These are phyloP conservation scores for Naganishia friedmannii DNA, from an alignment of 768 basidiomycete species.

Conservation along the genomic window DNA sequence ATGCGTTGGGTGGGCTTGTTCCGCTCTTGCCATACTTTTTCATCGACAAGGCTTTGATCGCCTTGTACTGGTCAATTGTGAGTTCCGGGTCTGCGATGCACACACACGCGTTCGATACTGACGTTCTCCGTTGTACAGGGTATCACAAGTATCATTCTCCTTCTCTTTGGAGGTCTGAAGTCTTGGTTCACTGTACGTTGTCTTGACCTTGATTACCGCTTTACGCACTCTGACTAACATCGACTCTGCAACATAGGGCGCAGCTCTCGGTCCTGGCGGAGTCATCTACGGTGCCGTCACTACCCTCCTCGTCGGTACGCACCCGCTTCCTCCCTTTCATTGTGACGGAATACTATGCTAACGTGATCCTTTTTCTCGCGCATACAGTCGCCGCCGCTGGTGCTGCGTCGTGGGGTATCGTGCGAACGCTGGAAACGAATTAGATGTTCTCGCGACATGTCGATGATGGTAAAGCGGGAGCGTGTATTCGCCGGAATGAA, in stretches of 20 bases:
- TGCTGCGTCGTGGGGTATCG: constrained; percentile 25
- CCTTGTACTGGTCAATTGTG: constrained; percentile 58
- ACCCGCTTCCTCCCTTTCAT: background rate
- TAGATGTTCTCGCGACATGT: background rate
- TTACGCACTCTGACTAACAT: background rate
- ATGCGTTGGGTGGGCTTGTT: constrained; percentile 87
- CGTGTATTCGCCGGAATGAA: background rate
- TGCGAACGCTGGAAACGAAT: constrained; percentile 20
- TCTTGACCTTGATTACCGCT: too few relatives aligned
- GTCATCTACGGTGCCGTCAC: constrained; percentile 25
- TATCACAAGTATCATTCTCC: constrained; percentile 76
- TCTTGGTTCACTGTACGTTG: constrained; percentile 64
- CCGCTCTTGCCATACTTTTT: constrained; percentile 93
- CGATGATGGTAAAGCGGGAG: background rate
- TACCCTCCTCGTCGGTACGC: constrained; percentile 24
- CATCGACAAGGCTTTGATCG: constrained; percentile 63
- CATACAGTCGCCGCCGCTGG: constrained; percentile 22
- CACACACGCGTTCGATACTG: background rate
- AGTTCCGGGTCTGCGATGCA: background rate
- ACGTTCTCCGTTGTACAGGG: constrained; percentile 13
- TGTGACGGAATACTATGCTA: background rate
- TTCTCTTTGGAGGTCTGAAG: constrained; percentile 88
- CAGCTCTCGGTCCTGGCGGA: constrained; percentile 22
- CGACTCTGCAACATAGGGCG: constrained; percentile 42
- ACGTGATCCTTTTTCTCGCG: background rate